Evolutionary conservation across 345 rosid species (phyloP).

Genomic region (Mallotus nudiflorus): DNA sequence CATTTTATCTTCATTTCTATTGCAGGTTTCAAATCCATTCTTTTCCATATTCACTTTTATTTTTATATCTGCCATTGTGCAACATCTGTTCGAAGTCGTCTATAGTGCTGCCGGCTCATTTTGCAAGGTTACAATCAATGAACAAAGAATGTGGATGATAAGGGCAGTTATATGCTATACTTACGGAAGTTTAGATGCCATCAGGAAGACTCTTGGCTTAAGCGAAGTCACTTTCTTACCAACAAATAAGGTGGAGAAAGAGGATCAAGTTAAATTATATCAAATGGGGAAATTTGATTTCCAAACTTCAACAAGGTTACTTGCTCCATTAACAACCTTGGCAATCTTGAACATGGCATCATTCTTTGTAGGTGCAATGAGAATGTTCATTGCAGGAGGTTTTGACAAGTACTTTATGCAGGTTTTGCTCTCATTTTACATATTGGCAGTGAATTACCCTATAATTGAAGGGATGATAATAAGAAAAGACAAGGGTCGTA

Average conservation of each 20-base stretch:
- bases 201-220: slow-evolving; percentile 28
- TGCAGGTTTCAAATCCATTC: too few species aligned
- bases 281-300: slow-evolving; percentile 43
- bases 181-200: slow-evolving; percentile 36
- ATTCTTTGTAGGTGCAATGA: slow-evolving; percentile 25
- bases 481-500: slow-evolving; percentile 42
- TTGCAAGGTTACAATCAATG: slow-evolving; percentile 26
- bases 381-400: too few species aligned
- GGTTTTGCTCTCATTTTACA: too few species aligned
- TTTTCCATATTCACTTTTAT: too few species aligned
- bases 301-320: slow-evolving; percentile 29
- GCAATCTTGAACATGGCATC: slow-evolving; percentile 33
- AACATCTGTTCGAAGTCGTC: slow-evolving; percentile 32
- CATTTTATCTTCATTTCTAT: too few species aligned
- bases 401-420: too few species aligned
- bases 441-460: too few species aligned
- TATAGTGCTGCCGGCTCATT: slow-evolving; percentile 19
- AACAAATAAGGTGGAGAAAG: slow-evolving; percentile 31
- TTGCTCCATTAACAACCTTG: slow-evolving; percentile 37
- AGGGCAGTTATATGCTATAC: slow-evolving; percentile 25
- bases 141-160: too few species aligned
- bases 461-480: too few species aligned
- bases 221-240: slow-evolving; percentile 42
- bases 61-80: slow-evolving; percentile 24
- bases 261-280: slow-evolving; percentile 29